phyloP scores from a whole-genome alignment of 371 early-diverging fungal species.

The Choanephora cucurbitarum region DNA sequence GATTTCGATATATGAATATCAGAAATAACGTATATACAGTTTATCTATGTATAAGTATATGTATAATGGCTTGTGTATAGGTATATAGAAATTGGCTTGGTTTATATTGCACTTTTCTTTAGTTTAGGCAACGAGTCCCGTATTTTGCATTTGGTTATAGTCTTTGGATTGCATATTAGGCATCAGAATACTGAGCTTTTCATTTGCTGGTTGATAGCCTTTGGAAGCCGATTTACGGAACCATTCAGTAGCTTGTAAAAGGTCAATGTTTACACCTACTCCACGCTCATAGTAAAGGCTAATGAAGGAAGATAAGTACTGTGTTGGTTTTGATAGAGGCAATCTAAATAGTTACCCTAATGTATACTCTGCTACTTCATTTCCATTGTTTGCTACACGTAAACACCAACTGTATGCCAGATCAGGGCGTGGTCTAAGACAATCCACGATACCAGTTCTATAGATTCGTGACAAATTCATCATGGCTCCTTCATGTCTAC shows the following conservation, averaged over 20 bases:
- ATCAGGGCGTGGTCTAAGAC: conserved; percentile 23
- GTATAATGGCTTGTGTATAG: no score
- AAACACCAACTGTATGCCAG: conserved; percentile 46
- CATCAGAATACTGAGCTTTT: conserved; percentile 2
- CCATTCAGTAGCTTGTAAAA: conserved; percentile 24
- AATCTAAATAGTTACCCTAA: conserved; percentile 46
- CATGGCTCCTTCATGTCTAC: conserved; percentile 38
- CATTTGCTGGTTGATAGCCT: conserved; percentile 26
- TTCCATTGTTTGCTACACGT: conserved; percentile 35
- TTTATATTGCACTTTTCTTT: no score
- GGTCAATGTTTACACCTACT: conserved; percentile 27
- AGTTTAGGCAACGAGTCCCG: no score
- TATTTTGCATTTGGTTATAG: no score
- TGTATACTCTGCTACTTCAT: conserved; percentile 37
- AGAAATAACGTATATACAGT: neutral
- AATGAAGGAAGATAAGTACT: neutral
- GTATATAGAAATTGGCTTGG: no score
- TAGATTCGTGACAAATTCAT: conserved; percentile 34
- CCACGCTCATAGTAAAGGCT: conserved; percentile 34
- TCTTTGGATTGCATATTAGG: no score
- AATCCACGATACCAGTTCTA: conserved; percentile 33
- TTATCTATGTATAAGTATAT: no score
- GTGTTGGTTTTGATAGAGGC: neutral
- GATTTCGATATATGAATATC: neutral
- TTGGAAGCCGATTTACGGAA: conserved; percentile 35